phyloP scores from a whole-genome alignment of 176 grass and related monocot genomes.

The Elaeis guineensis region DNA sequence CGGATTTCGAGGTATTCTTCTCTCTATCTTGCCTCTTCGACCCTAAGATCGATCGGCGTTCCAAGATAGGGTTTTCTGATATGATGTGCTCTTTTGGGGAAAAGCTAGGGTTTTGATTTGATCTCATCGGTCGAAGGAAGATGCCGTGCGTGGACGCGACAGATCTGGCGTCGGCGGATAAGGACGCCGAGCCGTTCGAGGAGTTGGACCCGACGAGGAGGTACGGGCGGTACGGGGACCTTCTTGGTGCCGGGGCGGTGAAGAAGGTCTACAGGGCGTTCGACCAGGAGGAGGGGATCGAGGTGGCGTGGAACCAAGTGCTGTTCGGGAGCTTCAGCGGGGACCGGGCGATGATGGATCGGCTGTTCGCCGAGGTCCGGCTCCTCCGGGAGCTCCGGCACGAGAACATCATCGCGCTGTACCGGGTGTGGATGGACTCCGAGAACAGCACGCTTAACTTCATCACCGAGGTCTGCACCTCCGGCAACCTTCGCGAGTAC shows the following conservation, averaged over 20 bases:
- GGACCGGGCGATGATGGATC: conserved; percentile 54
- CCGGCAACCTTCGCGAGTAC: conserved; percentile 77
- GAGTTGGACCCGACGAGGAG: conserved; percentile 84
- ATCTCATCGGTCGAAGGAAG: neutral
- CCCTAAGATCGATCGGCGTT: no score
- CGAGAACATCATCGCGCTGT: conserved; percentile 69
- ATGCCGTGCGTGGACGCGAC: conserved; percentile 17
- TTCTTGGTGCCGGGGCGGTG: conserved; percentile 69
- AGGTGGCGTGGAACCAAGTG: conserved; percentile 98
- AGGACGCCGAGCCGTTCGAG: conserved; percentile 67
- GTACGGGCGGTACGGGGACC: conserved; percentile 71
- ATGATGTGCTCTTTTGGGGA: neutral
- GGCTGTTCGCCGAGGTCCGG: conserved; percentile 72
- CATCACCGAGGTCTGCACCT: conserved; percentile 96
- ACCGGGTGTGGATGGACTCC: conserved; percentile 70
- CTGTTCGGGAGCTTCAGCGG: conserved; percentile 36
- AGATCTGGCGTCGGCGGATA: conserved; percentile 14
- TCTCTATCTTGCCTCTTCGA: no score
- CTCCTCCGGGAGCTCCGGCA: conserved; percentile 73
- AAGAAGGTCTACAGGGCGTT: conserved; percentile 94
- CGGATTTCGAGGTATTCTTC: no score
- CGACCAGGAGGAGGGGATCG: conserved; percentile 97
- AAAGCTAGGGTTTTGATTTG: neutral
- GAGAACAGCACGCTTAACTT: conserved; percentile 73
- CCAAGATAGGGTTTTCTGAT: no score